These are phyloP conservation scores for Metschnikowia koreensis DNA, from an alignment of 805 yeast genomes.

Conservation along the genomic window DNA sequence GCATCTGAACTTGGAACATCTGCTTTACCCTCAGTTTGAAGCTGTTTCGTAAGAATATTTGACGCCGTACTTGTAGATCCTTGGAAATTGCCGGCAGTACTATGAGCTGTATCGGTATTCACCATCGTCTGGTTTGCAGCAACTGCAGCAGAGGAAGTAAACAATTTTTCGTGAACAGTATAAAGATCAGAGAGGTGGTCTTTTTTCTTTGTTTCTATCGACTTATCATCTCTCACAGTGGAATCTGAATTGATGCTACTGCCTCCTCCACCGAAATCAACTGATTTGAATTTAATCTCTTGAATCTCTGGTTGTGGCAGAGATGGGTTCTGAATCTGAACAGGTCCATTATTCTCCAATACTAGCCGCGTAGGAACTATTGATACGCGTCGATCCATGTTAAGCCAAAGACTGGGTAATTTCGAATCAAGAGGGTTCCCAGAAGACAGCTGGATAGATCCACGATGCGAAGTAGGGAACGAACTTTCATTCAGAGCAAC, in stretches of 20 bases:
- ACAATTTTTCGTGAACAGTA: conserved; percentile 37
- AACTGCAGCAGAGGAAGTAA: conserved; percentile 7
- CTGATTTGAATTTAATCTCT: conserved; percentile 10
- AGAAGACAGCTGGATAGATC: conserved; percentile 1
- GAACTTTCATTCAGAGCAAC: neutral
- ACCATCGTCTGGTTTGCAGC: conserved; percentile 1
- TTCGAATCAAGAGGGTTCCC: neutral
- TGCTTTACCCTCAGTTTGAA: conserved; percentile 4
- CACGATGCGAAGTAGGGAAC: neutral
- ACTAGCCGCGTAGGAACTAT: conserved; percentile 27
- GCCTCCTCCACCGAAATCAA: conserved; percentile 11
- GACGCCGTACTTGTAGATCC: conserved; percentile 12
- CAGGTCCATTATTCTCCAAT: neutral
- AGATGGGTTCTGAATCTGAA: neutral
- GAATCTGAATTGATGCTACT: neutral
- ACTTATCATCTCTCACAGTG: neutral
- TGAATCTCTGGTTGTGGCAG: neutral
- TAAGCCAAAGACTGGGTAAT: conserved; percentile 10
- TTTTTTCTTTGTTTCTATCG: neutral
- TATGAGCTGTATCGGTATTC: conserved; percentile 1
- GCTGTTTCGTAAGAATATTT: conserved; percentile 12
- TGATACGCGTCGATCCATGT: conserved; percentile 26
- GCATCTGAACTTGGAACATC: neutral
- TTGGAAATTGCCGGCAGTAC: conserved; percentile 11
- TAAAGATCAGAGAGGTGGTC: conserved; percentile 22